Evolutionary conservation across 352 stramenopile species (phyloP), one percentile per base, ranked within the genome.

Genomic region (Globisporangium irregulare): DNA sequence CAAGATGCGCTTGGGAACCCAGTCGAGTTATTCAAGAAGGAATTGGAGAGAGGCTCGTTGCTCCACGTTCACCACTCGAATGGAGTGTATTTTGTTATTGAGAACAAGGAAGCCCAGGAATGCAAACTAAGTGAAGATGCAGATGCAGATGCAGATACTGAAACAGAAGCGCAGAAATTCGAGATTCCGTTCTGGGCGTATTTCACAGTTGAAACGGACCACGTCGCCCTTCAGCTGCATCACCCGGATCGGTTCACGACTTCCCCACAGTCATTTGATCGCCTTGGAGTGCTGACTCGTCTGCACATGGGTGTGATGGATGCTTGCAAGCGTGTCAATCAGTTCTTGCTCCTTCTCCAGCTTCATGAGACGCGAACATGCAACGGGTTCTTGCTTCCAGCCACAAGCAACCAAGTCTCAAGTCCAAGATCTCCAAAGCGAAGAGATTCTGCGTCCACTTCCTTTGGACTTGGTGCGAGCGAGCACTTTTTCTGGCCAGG

Each of bases 401-500:
- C 79, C 18, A 70, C 80, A 12, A 70, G 62, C 1, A 70, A 78
- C 36, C 69, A 77, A 41, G 62, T 70, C 38, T 74, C 63, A 58
- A 86, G 81, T 54, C 78, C 81, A 15, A 68, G 69, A 0, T 87
- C 81, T 29, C 81, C 78, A 1, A 78, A 76, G 22, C 68, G 72
- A 41, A 77, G 68, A 60, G 63, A 73, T 66, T 74, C 69, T 5
- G 79, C 70, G 5, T 74, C 75, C 34, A 64, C 62, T 24, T 41
- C 56, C 29, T 73, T 75, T 22, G 75, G 75, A 62, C 71, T 63
- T 25, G 41, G 62, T 34, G 43, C 50, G 18, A 66, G 59, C 22
- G 75, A 78, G 56, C 70, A 76, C 36, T 96, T 95, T 67, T 95
- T 93, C 71, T 95, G 89, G 89, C 87, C 87, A 0, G 87, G 89